These are phyloP conservation scores for Aureobasidium leucospermi DNA, from an alignment of 2,329 filamentous ascomycete species.

Conservation along the genomic window DNA sequence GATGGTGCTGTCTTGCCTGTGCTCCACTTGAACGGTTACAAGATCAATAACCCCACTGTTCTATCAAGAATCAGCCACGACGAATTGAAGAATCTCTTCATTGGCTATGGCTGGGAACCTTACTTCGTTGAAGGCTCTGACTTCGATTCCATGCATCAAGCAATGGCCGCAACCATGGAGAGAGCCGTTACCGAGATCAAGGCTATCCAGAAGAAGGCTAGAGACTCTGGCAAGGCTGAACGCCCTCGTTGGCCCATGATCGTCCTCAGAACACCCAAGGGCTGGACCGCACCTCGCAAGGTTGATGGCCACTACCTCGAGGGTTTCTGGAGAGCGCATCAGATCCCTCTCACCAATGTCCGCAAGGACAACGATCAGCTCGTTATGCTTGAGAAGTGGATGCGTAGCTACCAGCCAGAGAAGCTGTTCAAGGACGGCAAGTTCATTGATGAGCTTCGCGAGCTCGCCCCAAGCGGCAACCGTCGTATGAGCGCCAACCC, in stretches of 20 bases:
- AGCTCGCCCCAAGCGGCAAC: slow-evolving; percentile 57
- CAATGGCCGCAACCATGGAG: slow-evolving; percentile 71
- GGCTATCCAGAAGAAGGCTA: slow-evolving; percentile 62
- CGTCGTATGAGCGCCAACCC: slow-evolving; percentile 72
- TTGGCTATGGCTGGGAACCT: slow-evolving; percentile 70
- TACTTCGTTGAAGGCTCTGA: slow-evolving; percentile 76
- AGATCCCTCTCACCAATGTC: slow-evolving; percentile 68
- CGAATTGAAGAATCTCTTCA: slow-evolving; percentile 61
- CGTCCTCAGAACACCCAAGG: slow-evolving; percentile 68
- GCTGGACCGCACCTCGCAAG: slow-evolving; percentile 70
- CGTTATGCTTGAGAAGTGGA: slow-evolving; percentile 65
- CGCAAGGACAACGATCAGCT: slow-evolving; percentile 56
- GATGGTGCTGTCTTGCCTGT: slow-evolving; percentile 73
- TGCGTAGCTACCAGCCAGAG: slow-evolving; percentile 68
- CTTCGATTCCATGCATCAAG: slow-evolving; percentile 68
- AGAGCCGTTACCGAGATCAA: slow-evolving; percentile 63
- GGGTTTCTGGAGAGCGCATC: slow-evolving; percentile 74
- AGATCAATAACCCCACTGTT: slow-evolving; percentile 74
- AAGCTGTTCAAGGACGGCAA: slow-evolving; percentile 60
- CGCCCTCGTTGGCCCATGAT: slow-evolving; percentile 74
- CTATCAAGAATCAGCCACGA: slow-evolving; percentile 67
- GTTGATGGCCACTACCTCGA: slow-evolving; percentile 62
- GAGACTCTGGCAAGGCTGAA: slow-evolving; percentile 61
- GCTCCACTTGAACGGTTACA: slow-evolving; percentile 75
- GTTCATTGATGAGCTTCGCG: slow-evolving; percentile 55